These are phyloP conservation scores for Chalciporus sp. DNA, from an alignment of 1,284 basidiomycete species.

Conservation along the genomic window DNA sequence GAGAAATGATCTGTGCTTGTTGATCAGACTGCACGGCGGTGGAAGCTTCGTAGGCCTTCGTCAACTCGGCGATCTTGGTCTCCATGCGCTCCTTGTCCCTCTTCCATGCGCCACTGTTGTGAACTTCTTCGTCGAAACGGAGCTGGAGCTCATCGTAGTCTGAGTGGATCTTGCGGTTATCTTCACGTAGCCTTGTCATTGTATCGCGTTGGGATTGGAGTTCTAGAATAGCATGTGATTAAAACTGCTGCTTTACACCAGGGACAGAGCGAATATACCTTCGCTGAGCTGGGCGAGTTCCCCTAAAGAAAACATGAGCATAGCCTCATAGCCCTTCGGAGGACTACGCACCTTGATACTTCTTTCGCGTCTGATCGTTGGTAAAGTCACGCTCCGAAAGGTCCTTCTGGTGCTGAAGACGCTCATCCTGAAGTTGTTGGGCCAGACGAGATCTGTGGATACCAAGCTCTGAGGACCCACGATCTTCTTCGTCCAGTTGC, in stretches of 20 bases:
- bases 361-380: not conserved
- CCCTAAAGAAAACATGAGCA: slow-evolving; percentile 7
- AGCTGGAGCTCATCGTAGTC: slow-evolving; percentile 79
- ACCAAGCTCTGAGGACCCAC: slow-evolving; percentile 68
- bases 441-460: slow-evolving; percentile 64
- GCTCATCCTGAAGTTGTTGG: slow-evolving; percentile 39
- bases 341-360: not conserved
- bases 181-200: slow-evolving; percentile 75
- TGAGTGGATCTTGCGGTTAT: slow-evolving; percentile 75
- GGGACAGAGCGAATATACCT: slow-evolving; percentile 44
- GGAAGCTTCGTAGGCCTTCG: slow-evolving; percentile 78
- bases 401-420: not conserved
- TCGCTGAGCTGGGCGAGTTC: slow-evolving; percentile 78
- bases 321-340: too few species aligned
- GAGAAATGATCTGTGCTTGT: slow-evolving; percentile 78
- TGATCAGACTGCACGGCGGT: slow-evolving; percentile 74
- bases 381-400: not conserved
- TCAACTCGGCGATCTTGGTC: slow-evolving; percentile 76
- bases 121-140: slow-evolving; percentile 76
- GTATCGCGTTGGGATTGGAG: slow-evolving; percentile 75
- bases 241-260: slow-evolving; percentile 4
- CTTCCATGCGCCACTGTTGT: slow-evolving; percentile 80
- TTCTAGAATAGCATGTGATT: slow-evolving; percentile 43
- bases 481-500: slow-evolving; percentile 68
- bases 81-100: slow-evolving; percentile 86